These are phyloP conservation scores for Cyclotella choctawhatcheeana DNA, from an alignment of 108 stramenopile species.

Conservation along the genomic window DNA sequence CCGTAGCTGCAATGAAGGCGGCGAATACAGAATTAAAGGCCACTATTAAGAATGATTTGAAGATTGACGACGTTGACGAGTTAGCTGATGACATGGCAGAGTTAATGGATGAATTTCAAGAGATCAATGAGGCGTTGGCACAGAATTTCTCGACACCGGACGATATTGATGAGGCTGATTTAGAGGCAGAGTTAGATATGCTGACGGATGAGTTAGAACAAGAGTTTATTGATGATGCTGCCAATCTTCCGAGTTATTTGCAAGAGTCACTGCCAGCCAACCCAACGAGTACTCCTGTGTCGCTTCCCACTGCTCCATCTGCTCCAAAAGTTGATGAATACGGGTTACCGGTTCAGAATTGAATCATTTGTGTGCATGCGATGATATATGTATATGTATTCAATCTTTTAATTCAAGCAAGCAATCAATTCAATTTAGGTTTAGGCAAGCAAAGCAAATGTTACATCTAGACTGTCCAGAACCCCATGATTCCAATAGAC, in stretches of 20 bases:
- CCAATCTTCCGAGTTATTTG: slow-evolving; percentile 70
- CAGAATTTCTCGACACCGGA: slow-evolving; percentile 93
- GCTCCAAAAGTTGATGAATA: slow-evolving; percentile 58
- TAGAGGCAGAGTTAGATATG: slow-evolving; percentile 97
- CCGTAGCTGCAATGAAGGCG: slow-evolving; percentile 95
- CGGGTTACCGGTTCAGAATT: slow-evolving; percentile 60
- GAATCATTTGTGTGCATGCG: too few species aligned
- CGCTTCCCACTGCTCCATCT: slow-evolving; percentile 36
- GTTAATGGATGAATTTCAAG: slow-evolving; percentile 91
- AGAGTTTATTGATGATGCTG: slow-evolving; percentile 59
- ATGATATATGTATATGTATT: too few species aligned
- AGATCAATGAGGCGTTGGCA: slow-evolving; percentile 95
- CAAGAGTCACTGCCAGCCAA: slow-evolving; percentile 53
- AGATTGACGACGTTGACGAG: slow-evolving; percentile 96
- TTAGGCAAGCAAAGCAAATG: too few species aligned
- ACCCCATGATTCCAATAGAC: too few species aligned
- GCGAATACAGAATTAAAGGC: slow-evolving; percentile 88
- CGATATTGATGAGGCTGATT: slow-evolving; percentile 95
- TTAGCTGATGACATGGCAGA: slow-evolving; percentile 86
- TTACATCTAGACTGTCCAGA: too few species aligned
- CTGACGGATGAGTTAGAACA: slow-evolving; percentile 94
- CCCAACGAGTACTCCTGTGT: slow-evolving; percentile 48
- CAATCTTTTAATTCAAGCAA: too few species aligned
- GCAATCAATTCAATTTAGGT: neutral
- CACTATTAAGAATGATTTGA: slow-evolving; percentile 87